Evolutionary conservation across 2,329 filamentous ascomycete species (phyloP).

Genomic region (Verticillium klebahnii): DNA sequence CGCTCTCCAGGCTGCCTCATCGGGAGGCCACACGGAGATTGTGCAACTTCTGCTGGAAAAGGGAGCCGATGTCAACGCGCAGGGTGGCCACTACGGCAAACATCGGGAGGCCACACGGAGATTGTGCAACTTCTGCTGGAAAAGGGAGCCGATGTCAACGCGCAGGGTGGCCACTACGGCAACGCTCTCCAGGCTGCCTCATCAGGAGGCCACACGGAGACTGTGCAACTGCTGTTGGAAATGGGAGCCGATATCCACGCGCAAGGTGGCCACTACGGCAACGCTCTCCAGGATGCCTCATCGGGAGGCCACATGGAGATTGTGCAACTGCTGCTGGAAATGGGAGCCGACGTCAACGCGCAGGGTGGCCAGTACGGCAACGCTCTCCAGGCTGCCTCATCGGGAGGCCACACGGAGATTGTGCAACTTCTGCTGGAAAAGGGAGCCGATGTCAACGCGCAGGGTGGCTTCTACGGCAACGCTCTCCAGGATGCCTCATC

Average conservation of each 20-base stretch:
- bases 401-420: not conserved
- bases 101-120: too few species aligned
- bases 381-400: not conserved
- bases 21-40: not conserved
- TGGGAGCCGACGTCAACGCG: not conserved
- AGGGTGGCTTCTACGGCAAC: not conserved
- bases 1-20: not conserved
- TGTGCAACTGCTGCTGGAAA: not conserved
- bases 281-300: not conserved
- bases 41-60: too few species aligned
- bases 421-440: not conserved
- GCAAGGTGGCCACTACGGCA: not conserved
- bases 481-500: not conserved
- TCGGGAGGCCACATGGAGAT: not conserved
- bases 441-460: not conserved
- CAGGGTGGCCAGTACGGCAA: not conserved
- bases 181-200: too few species aligned
- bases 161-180: too few species aligned
- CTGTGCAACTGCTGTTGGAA: not conserved
- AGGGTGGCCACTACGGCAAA: too few species aligned
- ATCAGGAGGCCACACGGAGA: too few species aligned
- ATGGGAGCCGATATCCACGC: not conserved
- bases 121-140: too few species aligned
- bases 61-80: too few species aligned
- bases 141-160: too few species aligned